Conservation (phyloP, 371 early-diverging fungal species). For the Apophysomyces sp. region DNA sequence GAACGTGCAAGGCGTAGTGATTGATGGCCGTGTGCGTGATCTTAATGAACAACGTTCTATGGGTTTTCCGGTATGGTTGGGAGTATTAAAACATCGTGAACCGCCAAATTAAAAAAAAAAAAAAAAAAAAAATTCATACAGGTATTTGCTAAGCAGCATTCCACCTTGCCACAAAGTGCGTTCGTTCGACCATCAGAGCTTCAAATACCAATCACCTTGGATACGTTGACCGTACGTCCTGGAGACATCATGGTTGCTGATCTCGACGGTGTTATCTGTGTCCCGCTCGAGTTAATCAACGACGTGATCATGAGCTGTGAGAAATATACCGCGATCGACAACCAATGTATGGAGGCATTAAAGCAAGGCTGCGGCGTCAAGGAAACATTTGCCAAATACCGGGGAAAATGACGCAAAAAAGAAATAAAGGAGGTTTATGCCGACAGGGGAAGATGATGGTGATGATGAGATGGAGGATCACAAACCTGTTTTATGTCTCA, state of each 20-base stretch:
- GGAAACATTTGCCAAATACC: conserved; percentile 69
- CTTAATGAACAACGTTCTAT: conserved; percentile 63
- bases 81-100: too few relatives aligned
- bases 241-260: conserved; percentile 83
- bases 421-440: background rate
- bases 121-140: conserved; percentile 16
- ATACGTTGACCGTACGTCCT: conserved; percentile 52
- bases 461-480: background rate
- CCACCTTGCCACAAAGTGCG: conserved; percentile 68
- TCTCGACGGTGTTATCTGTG: conserved; percentile 73
- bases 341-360: conserved; percentile 70
- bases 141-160: conserved; percentile 67
- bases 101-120: background rate
- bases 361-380: conserved; percentile 56
- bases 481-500: background rate
- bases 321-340: conserved; percentile 60
- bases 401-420: conserved; percentile 28
- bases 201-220: conserved; percentile 61
- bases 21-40: conserved; percentile 80
- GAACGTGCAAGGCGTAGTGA: conserved; percentile 67
- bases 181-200: conserved; percentile 65
- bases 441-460: background rate
- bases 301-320: conserved; percentile 58
- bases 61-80: conserved; percentile 57
- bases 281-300: conserved; percentile 56